Conservation (phyloP, 2,329 filamentous ascomycete species). For the Aspergillus intermedius region DNA sequence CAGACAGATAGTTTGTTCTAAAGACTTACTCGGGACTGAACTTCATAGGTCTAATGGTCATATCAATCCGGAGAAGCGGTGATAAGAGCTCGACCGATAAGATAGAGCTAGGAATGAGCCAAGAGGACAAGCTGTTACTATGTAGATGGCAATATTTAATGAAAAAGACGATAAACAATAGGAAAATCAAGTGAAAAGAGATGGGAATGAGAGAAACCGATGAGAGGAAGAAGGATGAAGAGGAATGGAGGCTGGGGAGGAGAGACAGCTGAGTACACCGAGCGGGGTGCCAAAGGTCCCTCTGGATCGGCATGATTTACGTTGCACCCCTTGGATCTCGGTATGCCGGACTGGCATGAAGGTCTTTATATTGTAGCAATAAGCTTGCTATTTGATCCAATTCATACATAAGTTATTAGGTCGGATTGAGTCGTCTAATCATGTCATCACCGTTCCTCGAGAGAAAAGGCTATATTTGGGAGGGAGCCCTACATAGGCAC, state of each 20-base stretch:
- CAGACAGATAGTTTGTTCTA: neutral
- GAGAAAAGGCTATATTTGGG: too few species aligned
- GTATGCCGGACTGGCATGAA: too few species aligned
- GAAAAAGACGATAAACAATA: neutral
- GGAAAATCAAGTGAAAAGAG: neutral
- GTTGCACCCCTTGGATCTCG: too few species aligned
- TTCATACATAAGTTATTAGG: too few species aligned
- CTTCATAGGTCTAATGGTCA: slow-evolving; percentile 36
- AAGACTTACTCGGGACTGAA: slow-evolving; percentile 37
- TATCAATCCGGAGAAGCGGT: slow-evolving; percentile 17
- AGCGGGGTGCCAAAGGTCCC: neutral
- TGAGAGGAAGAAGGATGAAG: slow-evolving; percentile 1
- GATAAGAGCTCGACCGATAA: slow-evolving; percentile 11
- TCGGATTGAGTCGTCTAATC: too few species aligned
- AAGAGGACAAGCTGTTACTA: neutral
- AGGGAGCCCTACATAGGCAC: too few species aligned
- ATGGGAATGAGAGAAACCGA: neutral
- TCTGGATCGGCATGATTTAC: neutral
- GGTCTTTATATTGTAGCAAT: too few species aligned
- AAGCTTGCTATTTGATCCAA: too few species aligned
- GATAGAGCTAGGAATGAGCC: slow-evolving; percentile 3
- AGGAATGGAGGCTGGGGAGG: neutral
- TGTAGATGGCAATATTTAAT: neutral
- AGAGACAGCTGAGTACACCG: slow-evolving; percentile 2
- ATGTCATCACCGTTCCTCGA: too few species aligned